phyloP scores from a whole-genome alignment of 176 grass and related monocot genomes.

The Phoenix roebelenii region DNA sequence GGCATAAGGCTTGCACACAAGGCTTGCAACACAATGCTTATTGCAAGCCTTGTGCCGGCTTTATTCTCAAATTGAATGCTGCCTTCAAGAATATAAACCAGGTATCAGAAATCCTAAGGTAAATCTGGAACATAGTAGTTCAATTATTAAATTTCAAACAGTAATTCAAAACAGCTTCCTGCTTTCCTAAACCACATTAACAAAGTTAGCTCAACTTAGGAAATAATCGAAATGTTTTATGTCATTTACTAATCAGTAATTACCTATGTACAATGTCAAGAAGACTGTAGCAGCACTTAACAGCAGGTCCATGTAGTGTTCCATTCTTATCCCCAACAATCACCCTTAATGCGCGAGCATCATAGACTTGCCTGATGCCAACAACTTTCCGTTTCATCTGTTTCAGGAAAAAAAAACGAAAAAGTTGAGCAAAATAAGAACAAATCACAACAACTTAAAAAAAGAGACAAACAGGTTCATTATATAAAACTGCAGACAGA shows the following conservation, averaged over 20 bases:
- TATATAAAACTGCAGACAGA: no score
- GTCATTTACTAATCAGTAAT: constrained; percentile 20
- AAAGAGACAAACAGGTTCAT: no score
- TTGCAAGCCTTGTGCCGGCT: no score
- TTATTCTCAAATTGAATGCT: no score
- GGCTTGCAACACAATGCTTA: no score
- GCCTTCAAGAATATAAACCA: no score
- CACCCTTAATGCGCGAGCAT: constrained; percentile 90
- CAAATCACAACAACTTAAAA: not conserved
- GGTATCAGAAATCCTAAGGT: no score
- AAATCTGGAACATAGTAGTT: no score
- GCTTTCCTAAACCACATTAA: not conserved
- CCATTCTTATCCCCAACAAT: constrained; percentile 94
- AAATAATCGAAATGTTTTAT: no score
- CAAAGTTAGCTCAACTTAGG: not conserved
- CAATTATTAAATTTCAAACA: not conserved
- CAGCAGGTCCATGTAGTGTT: constrained; percentile 87
- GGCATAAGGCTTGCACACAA: no score
- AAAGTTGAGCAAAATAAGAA: not conserved
- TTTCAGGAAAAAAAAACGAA: constrained; percentile 16
- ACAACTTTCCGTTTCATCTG: constrained; percentile 94
- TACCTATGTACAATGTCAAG: constrained; percentile 94
- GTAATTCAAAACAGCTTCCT: not conserved
- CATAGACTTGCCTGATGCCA: constrained; percentile 76
- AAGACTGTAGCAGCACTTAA: constrained; percentile 75